Evolutionary conservation across 768 basidiomycete species (phyloP).

Genomic region (Ramaria sp.): DNA sequence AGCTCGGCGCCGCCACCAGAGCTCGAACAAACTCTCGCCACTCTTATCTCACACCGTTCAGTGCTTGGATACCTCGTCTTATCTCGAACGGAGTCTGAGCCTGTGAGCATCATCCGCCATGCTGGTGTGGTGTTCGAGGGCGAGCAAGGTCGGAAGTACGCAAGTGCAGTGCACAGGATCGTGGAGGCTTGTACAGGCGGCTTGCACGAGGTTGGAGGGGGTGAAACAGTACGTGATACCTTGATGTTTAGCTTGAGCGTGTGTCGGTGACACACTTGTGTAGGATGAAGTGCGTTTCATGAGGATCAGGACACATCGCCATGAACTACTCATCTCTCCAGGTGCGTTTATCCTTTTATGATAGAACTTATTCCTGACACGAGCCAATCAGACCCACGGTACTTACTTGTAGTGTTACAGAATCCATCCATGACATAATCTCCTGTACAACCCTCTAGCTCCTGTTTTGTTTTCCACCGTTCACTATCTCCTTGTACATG

Average conservation of each 20-base stretch:
- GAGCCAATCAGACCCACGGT: conserved; percentile 52
- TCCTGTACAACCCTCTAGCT: background rate
- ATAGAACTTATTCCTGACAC: conserved; percentile 14
- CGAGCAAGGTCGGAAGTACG: conserved; percentile 70
- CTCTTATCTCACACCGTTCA: conserved; percentile 71
- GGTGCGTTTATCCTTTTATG: conserved; percentile 36
- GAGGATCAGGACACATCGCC: conserved; percentile 82
- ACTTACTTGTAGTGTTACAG: conserved; percentile 74
- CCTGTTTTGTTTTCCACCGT: background rate
- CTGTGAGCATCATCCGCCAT: conserved; percentile 71
- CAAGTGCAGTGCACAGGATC: conserved; percentile 58
- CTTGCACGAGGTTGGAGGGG: conserved; percentile 63
- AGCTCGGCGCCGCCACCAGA: conserved; percentile 47
- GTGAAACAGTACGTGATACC: conserved; percentile 38
- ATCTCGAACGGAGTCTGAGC: conserved; percentile 44
- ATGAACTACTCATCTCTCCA: conserved; percentile 92
- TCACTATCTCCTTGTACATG: too few species aligned
- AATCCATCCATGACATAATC: conserved; percentile 44
- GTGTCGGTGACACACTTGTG: background rate
- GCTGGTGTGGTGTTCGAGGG: conserved; percentile 82
- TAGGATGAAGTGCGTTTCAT: conserved; percentile 85
- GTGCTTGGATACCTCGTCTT: conserved; percentile 83
- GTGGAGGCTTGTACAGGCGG: conserved; percentile 72
- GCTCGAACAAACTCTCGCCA: conserved; percentile 66
- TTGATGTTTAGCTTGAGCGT: background rate